These are phyloP conservation scores for Lactifluus pinguis DNA, from an alignment of 768 basidiomycete genomes.

Conservation along the genomic window DNA sequence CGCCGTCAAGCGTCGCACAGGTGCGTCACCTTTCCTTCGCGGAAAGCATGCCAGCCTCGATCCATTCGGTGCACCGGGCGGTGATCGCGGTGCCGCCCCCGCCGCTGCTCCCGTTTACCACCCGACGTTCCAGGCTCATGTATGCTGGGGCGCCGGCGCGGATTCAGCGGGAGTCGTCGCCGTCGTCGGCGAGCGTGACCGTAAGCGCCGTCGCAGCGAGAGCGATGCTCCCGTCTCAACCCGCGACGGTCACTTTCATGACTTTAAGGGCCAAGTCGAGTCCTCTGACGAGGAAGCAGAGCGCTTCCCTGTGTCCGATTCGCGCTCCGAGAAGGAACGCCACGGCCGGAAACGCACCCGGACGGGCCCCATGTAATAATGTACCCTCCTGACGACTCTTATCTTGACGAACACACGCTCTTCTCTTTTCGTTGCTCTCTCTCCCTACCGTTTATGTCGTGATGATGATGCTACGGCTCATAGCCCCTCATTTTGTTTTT, in stretches of 20 bases:
- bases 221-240: conserved; percentile 1
- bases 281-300: conserved; percentile 12
- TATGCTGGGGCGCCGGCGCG: conserved; percentile 19
- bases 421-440: not conserved
- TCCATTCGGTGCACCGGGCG: conserved; percentile 36
- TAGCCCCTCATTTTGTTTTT: not conserved
- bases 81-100: conserved; percentile 27
- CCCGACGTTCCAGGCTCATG: conserved; percentile 26
- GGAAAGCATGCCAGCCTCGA: conserved; percentile 44
- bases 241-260: conserved; percentile 1
- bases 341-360: conserved; percentile 13
- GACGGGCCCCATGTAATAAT: conserved; percentile 14
- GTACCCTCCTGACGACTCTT: not conserved
- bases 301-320: conserved; percentile 16
- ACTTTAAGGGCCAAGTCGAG: conserved; percentile 4
- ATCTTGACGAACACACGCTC: conserved; percentile 1
- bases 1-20: conserved; percentile 40
- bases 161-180: not conserved
- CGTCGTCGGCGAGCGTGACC: conserved; percentile 3
- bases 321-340: conserved; percentile 15
- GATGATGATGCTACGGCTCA: conserved; percentile 3
- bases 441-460: not conserved
- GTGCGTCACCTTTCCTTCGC: conserved; percentile 39
- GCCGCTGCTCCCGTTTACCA: conserved; percentile 20
- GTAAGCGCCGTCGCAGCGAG: conserved; percentile 12